Evolutionary conservation across 2,329 filamentous ascomycete species (phyloP).

Genomic region (Didymella lethalis): DNA sequence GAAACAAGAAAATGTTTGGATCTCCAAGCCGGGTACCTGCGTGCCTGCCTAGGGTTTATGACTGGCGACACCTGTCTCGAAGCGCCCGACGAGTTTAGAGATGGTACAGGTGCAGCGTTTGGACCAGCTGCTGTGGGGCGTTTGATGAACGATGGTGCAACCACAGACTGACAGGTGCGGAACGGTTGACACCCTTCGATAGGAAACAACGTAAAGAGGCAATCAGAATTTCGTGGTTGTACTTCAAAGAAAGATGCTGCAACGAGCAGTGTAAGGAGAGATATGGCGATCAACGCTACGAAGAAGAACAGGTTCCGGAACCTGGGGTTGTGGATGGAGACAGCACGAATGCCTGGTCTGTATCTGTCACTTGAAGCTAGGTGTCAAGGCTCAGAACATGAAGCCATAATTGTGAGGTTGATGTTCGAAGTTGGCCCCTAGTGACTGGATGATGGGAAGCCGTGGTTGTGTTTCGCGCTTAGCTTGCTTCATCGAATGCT

Average conservation of each 20-base stretch:
- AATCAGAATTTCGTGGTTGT: not conserved
- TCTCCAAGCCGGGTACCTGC: slow-evolving; percentile 1
- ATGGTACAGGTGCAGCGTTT: slow-evolving; percentile 13
- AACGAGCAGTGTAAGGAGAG: not conserved
- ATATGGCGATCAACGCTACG: not conserved
- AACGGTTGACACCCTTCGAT: not conserved
- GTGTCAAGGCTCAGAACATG: slow-evolving; percentile 13
- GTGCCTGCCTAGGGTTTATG: slow-evolving; percentile 2
- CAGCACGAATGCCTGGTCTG: not conserved
- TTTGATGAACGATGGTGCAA: slow-evolving; percentile 18
- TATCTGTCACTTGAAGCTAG: slow-evolving; percentile 10
- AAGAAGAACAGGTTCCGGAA: not conserved
- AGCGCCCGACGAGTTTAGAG: not conserved
- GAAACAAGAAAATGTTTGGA: not conserved
- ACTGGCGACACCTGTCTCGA: slow-evolving; percentile 1
- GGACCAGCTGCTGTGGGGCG: slow-evolving; percentile 12
- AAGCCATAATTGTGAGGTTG: slow-evolving; percentile 19
- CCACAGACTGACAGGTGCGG: slow-evolving; percentile 17
- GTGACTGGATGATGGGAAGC: slow-evolving; percentile 3
- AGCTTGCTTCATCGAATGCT: slow-evolving; percentile 14
- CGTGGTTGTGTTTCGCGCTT: slow-evolving; percentile 20
- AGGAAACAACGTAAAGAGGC: not conserved
- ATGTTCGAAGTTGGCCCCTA: slow-evolving; percentile 12
- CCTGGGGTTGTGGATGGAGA: not conserved
- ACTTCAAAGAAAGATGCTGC: not conserved